Base-by-base conservation (phyloP, 257 asterid genomes). In the Salvia hispanica region DNA sequence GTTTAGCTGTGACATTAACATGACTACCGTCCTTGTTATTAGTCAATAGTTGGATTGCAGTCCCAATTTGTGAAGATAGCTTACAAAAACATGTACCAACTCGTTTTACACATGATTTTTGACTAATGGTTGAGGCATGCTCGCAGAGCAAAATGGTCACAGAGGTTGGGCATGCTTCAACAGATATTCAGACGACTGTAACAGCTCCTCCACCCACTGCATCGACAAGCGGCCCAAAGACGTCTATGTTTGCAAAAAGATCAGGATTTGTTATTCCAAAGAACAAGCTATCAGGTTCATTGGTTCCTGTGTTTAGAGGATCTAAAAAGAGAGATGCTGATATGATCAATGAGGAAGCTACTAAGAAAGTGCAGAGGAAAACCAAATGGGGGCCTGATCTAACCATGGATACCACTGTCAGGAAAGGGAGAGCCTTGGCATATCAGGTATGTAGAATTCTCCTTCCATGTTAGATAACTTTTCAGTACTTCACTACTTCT, bases 321-420 rank as follows among this genome's bases (percentile, higher is more conserved):
- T 56, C 84, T 66, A 93, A 88, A 74, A 88, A 81, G 81, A 86
- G 82, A 1, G 81, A 79, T 70, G 71, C 67, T 58, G 88, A 93
- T 57, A 39, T 77, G 43, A 63, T 61, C 34, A 85, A 77, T 21
- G 89, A 81, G 64, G 97, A 90, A 62, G 70, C 82, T 58, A 74
- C 62, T 60, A 81, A 81, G 69, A 81, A 62, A 71, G 81, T 66
- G 58, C 86, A 66, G 57, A 85, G 97, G 71, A 90, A 93, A 76
- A 90, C 97, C 76, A 88, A 83, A 84, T 93, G 98, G 98, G 98
- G 94, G 57, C 89, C 92, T 65, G 97, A 90, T 81, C 82, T 82
- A 40, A 77, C 89, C 13, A 76, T 78, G 73, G 98, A 88, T 75
- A 42, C 85, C 52, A 70, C 92, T 68, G 94, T 88, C 59, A 82